Percentiles rank a stretch among this genome's conserved stretches.
These are phyloP conservation scores for Sphagnurus paluster DNA, from an alignment of 1,284 basidiomycete genomes.

Conservation along the genomic window DNA sequence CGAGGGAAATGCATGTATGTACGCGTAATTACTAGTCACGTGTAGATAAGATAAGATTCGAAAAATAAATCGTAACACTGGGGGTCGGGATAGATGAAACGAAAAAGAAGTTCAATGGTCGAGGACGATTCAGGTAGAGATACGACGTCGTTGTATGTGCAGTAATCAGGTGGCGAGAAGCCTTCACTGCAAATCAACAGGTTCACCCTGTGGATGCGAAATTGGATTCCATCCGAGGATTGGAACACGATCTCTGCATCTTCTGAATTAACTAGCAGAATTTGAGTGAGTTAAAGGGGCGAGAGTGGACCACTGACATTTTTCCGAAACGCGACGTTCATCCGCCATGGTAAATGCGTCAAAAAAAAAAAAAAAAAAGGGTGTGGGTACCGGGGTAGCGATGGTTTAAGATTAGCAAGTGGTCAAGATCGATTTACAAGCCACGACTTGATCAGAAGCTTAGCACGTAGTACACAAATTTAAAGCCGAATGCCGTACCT, in stretches of 20 bases:
- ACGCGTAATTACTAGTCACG: too few species aligned
- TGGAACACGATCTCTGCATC: conserved; percentile 25
- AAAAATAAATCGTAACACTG: too few species aligned
- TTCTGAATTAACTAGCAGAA: conserved; percentile 19
- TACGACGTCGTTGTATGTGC: conserved; percentile 8
- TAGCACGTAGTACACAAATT: too few species aligned
- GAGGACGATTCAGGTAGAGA: conserved; percentile 12
- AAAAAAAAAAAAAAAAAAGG: too few species aligned
- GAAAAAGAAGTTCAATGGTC: conserved; percentile 16
- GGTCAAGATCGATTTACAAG: too few species aligned
- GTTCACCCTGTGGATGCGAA: conserved; percentile 24
- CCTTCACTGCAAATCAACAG: conserved; percentile 19
- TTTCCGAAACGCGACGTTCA: background rate
- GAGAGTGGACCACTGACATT: background rate
- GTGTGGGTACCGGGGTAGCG: too few species aligned
- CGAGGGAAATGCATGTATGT: too few species aligned
- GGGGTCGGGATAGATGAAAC: conserved; percentile 17
- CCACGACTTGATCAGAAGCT: too few species aligned
- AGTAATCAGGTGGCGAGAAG: conserved; percentile 9
- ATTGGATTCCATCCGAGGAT: conserved; percentile 26
- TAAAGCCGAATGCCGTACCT: too few species aligned
- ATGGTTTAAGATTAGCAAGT: too few species aligned
- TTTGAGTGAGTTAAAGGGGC: background rate
- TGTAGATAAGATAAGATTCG: too few species aligned
- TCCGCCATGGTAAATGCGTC: too few species aligned